Evolutionary conservation across 768 basidiomycete species (phyloP).

Genomic region (Calvatia gigantea): DNA sequence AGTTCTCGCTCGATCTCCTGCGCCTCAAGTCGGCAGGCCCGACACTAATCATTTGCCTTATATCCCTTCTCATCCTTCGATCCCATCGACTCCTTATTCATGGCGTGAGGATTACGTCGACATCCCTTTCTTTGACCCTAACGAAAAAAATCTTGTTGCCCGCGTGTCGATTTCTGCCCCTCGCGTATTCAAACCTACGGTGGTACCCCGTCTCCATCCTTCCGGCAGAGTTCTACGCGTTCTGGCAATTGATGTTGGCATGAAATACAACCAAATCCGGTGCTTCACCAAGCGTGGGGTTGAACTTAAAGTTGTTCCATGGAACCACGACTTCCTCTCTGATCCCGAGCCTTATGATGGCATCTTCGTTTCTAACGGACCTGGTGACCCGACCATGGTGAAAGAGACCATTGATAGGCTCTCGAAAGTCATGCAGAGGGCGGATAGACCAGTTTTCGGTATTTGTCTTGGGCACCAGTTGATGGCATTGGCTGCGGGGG

Average conservation of each 20-base stretch:
- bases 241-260: constrained; percentile 94
- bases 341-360: constrained; percentile 88
- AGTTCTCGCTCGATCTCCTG: constrained; percentile 63
- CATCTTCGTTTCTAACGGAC: constrained; percentile 95
- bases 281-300: constrained; percentile 92
- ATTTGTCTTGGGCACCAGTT: constrained; percentile 99
- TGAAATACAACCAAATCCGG: constrained; percentile 99
- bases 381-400: constrained; percentile 91
- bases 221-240: constrained; percentile 80
- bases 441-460: constrained; percentile 89
- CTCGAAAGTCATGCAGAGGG: constrained; percentile 61
- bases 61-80: constrained; percentile 37
- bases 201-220: constrained; percentile 60
- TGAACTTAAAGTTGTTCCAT: constrained; percentile 95
- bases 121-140: constrained; percentile 85
- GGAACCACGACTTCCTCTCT: constrained; percentile 88
- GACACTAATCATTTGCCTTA: constrained; percentile 21
- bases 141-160: constrained; percentile 86
- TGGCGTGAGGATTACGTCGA: constrained; percentile 88
- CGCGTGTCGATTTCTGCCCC: constrained; percentile 75
- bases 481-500: constrained; percentile 91
- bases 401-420: constrained; percentile 68
- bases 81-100: constrained; percentile 46
- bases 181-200: constrained; percentile 62
- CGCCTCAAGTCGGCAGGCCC: constrained; percentile 37